Conservation (phyloP, 148 eudicot species). For the Arbutus unedo region DNA sequence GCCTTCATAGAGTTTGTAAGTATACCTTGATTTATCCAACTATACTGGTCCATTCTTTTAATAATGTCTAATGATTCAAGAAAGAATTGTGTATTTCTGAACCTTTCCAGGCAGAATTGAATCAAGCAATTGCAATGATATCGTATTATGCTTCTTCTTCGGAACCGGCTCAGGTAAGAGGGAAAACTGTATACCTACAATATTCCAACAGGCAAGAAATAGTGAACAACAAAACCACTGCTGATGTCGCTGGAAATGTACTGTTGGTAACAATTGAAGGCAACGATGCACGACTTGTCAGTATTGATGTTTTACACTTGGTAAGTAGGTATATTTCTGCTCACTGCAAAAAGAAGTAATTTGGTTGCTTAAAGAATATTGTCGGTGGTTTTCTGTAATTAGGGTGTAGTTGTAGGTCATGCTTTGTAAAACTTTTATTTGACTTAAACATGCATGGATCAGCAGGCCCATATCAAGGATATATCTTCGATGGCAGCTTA, state of each 20-base stretch:
- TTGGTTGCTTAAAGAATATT: slow-evolving; percentile 35
- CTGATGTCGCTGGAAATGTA: slow-evolving; percentile 93
- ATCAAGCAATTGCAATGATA: slow-evolving; percentile 98
- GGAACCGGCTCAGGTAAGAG: slow-evolving; percentile 97
- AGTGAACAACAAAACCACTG: slow-evolving; percentile 96
- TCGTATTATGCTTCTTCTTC: slow-evolving; percentile 97
- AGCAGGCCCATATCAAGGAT: slow-evolving; percentile 95
- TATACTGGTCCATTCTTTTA: slow-evolving; percentile 1
- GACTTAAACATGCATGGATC: slow-evolving; percentile 91
- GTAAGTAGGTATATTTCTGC: slow-evolving; percentile 48
- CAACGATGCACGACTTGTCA: slow-evolving; percentile 93
- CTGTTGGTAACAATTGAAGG: slow-evolving; percentile 97
- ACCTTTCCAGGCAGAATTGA: slow-evolving; percentile 68
- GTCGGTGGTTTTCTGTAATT: slow-evolving; percentile 39
- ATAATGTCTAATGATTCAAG: slow-evolving; percentile 7
- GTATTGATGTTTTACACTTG: slow-evolving; percentile 96
- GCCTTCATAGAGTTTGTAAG: slow-evolving; percentile 99
- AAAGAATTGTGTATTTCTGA: slow-evolving; percentile 11
- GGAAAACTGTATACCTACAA: slow-evolving; percentile 94
- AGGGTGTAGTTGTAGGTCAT: slow-evolving; percentile 44
- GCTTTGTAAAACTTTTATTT: slow-evolving; percentile 60
- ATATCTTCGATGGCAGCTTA: slow-evolving; percentile 98
- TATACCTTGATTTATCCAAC: not conserved
- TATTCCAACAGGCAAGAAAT: slow-evolving; percentile 98
- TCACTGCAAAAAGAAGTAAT: slow-evolving; percentile 26